Base-by-base conservation (phyloP, 768 basidiomycete species). In the Leccinum boreale region DNA sequence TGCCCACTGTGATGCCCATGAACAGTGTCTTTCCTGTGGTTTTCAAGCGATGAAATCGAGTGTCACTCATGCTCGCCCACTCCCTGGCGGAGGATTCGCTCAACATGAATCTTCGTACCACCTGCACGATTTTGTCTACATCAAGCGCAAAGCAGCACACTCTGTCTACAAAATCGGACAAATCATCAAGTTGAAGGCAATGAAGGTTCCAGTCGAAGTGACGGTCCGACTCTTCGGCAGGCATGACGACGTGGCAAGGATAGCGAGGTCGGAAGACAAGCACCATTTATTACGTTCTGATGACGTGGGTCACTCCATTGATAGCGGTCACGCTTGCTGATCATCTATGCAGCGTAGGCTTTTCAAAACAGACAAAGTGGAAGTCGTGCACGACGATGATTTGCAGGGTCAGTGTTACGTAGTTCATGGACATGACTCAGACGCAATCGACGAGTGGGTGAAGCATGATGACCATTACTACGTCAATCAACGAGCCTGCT, bases 371-470 rank as follows among this genome's bases (percentile, higher is more conserved):
- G 50, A 68, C 7, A 59, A 66, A 14, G 56, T 63, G 3, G 62
- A 63, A 17, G 60, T 66, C 2, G 69, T 67, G 12, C 54, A 74
- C n/a, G 63, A 75, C 0, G 65, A 74, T 12, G 62, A 73, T 17
- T 68, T 90, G 46, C 79, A 83, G 53, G 87, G 87, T 0, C 75
- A 78, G 23, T 86, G 82, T 52, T 82, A 75, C 67, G 79, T 86
- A 12, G 67, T 71, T 9, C 71, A 76, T 36, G 64, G 77, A 3
- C 68, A 61, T 8, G 71, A 78, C 19, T 53, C 61, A 1, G 72
- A 74, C 44, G 44, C 59, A 26, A 60, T 74, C 24, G 66, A 72
- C 35, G 57, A 69, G 6, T 69, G 87, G 85, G 68, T 83, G 4
- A 42, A 65, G n/a, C 66, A 80, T 36, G 75, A 83, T 58, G 81